Evolutionary conservation across 495 filamentous ascomycete species (phyloP), one percentile per base, ranked within the genome.

Genomic region (Poronia punctata): DNA sequence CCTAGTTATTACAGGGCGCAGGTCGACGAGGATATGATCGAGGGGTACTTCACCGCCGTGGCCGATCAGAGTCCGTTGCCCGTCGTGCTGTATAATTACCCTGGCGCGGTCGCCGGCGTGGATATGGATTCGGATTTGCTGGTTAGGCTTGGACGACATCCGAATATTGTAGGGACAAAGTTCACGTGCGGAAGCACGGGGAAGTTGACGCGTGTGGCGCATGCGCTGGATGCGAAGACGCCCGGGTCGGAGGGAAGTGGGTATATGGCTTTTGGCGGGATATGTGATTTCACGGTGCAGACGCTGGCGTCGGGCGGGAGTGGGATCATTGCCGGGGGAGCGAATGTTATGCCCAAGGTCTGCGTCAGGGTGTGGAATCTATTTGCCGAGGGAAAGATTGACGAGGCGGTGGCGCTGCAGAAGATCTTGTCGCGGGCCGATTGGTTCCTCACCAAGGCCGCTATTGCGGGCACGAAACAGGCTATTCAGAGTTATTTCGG

Each of bases 141-240:
- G 48, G 86, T 92, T 59, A 76, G 72, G 54, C 76, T 94, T 28
- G 85, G 83, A 15, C 64, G 81, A 46, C 86, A 93, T 57, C 80
- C 82, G 34, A 93, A 94, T 59, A 82, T 94, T 52, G 67, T 86
- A 43, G 86, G 87, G 35, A 88, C 86, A 32, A 93, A 93, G 59
- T 94, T 94, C 72, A 93, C 87, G 15, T 90, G 87, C 53, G 87
- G 84, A 31, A 89, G 85, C 64, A 92, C 86, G 1, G 87, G 87
- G 32, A 94, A 93, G 65, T 68, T 94, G 42, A 87, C 86, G 7
- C 78, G 87, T 23, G 86, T 94, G 7, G 86, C 87, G n/a, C 52
- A 69, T 5, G 86, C 80, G 12, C 78, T 83, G 16, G 69, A 87
- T 49, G 85, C 86, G n/a, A 74, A 80, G 49, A 83, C 78, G 0